Conservation (phyloP, 129 eudicot genomes). For the Saposhnikovia divaricata region DNA sequence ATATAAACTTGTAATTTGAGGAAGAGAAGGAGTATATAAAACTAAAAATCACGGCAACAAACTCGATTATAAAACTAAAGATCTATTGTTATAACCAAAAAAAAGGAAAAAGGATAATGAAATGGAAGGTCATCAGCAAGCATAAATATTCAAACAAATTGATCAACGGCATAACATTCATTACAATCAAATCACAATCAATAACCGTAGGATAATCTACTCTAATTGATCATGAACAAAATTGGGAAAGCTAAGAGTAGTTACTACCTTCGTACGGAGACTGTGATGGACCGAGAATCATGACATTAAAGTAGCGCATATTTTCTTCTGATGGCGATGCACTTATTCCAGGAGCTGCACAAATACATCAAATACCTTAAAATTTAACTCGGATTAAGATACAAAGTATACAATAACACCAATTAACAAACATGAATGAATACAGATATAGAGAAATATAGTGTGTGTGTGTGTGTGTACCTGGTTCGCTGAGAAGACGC, state of each 20-base stretch:
- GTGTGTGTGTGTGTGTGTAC: conserved; percentile 21
- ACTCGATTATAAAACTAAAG: not conserved
- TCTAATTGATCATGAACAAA: not conserved
- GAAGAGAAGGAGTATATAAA: no score
- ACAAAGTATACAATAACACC: not conserved
- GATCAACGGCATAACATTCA: no score
- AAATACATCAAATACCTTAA: conserved; percentile 14
- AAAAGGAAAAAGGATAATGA: no score
- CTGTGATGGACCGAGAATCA: conserved; percentile 97
- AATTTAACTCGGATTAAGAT: no score
- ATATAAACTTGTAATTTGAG: not conserved
- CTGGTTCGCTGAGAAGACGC: conserved; percentile 97
- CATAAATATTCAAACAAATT: no score
- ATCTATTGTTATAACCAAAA: not conserved
- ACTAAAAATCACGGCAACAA: not conserved
- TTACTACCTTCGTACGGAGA: conserved; percentile 92
- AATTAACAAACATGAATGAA: no score
- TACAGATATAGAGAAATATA: not conserved
- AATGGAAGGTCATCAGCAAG: no score
- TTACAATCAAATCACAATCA: not conserved
- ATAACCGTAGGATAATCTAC: not conserved
- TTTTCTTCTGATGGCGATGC: conserved; percentile 97
- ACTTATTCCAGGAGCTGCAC: conserved; percentile 95
- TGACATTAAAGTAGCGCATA: conserved; percentile 93
- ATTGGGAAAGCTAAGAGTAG: not conserved